Base-by-base conservation (phyloP, 1,284 basidiomycete genomes). In the Ceratobasidium sp. region DNA sequence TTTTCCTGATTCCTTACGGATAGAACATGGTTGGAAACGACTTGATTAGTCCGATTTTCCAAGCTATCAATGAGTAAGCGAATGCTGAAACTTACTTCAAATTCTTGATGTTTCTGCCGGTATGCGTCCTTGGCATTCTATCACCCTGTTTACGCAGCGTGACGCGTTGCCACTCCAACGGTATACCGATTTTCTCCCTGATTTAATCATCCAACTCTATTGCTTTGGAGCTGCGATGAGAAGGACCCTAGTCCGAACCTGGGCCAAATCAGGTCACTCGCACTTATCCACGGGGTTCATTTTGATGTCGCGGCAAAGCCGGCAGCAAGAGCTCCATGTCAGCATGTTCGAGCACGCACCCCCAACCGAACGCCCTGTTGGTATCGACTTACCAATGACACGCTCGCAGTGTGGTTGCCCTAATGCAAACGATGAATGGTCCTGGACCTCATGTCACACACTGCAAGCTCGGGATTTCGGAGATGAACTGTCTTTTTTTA, bases 271-370 rank as follows among this genome's bases (percentile, higher is more conserved):
- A 6, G 3, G 1, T 11, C 20, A 56, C 3, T 33, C 53, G 17
- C 53, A 45, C 2, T 10, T 31, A 11, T 53, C 42, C 10, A 69
- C 66, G 1, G 66, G 66, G 31, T 26, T 69, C 7, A 28, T 69
- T 5, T 13, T 56, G 1, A 69, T 69, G 51, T 31, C 23, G 6
- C 17, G 33, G 35, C 13, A 4, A 3, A 39, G 15, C 8, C 35
- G 63, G 42, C 3, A 31, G 15, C 13, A 7, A 1, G 28, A 35
- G 0, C 53, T 69, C 5, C 5, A n/a, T 5, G 53, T 56, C 17
- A 69, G 33, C 51, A 56, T 35, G 33, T 42, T 69, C 6, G 53
- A 54, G 26, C 51, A 69, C 66, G 49, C 66, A 1, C 66, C 66
- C 15, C 20, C 49, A 20, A 23, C 17, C 3, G 23, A n/a, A 8